These are phyloP conservation scores for Chaetoceros muelleri DNA, from an alignment of 108 stramenopile species.

Conservation along the genomic window DNA sequence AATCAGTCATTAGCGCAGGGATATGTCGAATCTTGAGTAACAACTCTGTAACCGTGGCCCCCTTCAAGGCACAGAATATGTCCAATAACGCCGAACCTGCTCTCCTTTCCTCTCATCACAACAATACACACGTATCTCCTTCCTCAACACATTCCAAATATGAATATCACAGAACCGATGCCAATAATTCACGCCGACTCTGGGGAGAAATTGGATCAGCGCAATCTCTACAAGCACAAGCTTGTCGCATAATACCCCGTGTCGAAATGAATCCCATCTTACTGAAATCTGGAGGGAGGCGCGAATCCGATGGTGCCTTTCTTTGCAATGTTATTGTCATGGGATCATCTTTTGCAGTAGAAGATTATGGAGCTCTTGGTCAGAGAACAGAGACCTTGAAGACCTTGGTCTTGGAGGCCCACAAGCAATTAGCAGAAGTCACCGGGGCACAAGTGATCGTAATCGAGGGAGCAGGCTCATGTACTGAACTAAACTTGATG, in stretches of 20 bases:
- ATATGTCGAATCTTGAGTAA: slow-evolving; percentile 21
- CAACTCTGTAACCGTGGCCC: slow-evolving; percentile 13
- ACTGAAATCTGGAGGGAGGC: slow-evolving; percentile 18
- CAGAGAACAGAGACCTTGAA: slow-evolving; percentile 9
- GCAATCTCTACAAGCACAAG: slow-evolving; percentile 30
- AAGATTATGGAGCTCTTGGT: slow-evolving; percentile 17
- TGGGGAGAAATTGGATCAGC: slow-evolving; percentile 26
- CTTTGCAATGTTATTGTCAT: slow-evolving; percentile 17
- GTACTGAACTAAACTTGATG: slow-evolving; percentile 29
- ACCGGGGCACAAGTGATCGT: slow-evolving; percentile 25
- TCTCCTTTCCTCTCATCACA: slow-evolving; percentile 6
- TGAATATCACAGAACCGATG: slow-evolving; percentile 2
- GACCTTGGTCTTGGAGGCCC: slow-evolving; percentile 18
- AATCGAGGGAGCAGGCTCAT: slow-evolving; percentile 26
- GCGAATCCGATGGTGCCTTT: slow-evolving; percentile 14
- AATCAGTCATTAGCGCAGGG: slow-evolving; percentile 20
- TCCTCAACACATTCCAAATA: background rate
- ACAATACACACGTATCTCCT: background rate
- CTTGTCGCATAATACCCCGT: slow-evolving; percentile 24
- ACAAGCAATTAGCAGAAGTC: slow-evolving; percentile 11
- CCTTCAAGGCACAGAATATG: slow-evolving; percentile 31
- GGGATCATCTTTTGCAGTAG: slow-evolving; percentile 20
- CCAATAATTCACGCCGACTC: slow-evolving; percentile 2
- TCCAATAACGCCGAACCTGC: slow-evolving; percentile 23
- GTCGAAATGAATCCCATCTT: slow-evolving; percentile 35